Evolutionary conservation across 345 rosid genomes (phyloP), one percentile per base, ranked within the genome.

Genomic region (Conringia planisiliqua): DNA sequence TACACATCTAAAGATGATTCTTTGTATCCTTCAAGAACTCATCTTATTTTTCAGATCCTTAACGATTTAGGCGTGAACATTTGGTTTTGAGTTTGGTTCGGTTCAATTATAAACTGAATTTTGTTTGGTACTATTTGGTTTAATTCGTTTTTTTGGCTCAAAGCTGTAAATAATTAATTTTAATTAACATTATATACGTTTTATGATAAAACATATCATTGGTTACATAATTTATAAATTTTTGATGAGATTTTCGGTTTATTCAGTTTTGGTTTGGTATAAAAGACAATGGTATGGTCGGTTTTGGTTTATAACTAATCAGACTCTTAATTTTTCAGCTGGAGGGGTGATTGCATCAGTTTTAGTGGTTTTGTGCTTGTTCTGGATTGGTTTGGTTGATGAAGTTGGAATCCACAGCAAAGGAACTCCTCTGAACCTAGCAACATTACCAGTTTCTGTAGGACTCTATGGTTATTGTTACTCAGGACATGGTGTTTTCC

Each of bases 401-500:
- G 54, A 89, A 0, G 91, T 91, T 62, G 89, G 90, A 35, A 72
- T 86, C 24, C 85, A 85, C 32, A 86, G 82, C 85, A 82, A 84
- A 77, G 96, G 93, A 68, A 81, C 88, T 32, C 57, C 85, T 17
- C 55, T 95, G 42, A 86, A 90, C 84, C 81, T 89, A 0, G 68
- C 89, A 46, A 86, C 88, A 61, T 77, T 91, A 71, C 99, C 99
- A 0, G 97, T 95, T 10, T 92, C 99, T 8, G 75, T 95, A 52
- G 99, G 99, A 35, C 92, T 91, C 18, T 95, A 95, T 48, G 97
- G 99, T 50, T 95, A 81, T 64, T 90, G 97, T 76, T 95, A 90
- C 74, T 95, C 99, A 2, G 99, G 99, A 63, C 99, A 95, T 75
- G 99, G 97, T 60, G 92, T 95, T 48, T 95, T 95, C 80, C 97